Conservation (phyloP, 1,284 basidiomycete species). For the Puccinia sorghi region DNA sequence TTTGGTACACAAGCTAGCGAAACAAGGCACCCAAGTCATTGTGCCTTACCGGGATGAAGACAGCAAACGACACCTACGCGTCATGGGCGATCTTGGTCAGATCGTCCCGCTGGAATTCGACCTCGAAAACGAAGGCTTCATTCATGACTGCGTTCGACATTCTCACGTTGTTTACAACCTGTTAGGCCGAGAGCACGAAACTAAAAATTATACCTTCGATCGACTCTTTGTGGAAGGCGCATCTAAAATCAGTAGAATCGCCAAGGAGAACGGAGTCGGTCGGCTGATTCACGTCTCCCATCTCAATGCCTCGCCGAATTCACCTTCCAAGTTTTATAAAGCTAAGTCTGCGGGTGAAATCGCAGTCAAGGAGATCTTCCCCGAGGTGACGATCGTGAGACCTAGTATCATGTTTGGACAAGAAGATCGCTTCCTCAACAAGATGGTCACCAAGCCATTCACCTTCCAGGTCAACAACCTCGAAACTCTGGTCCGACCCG, state of each 20-base stretch:
- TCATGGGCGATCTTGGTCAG: conserved; percentile 95
- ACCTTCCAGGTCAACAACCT: conserved; percentile 44
- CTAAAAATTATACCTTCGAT: conserved; percentile 81
- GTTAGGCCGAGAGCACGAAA: conserved; percentile 84
- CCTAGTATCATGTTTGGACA: conserved; percentile 84
- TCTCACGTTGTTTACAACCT: conserved; percentile 98
- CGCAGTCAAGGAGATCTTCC: conserved; percentile 80
- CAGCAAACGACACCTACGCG: conserved; percentile 73
- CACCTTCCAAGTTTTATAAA: conserved; percentile 79
- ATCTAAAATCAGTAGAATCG: conserved; percentile 69
- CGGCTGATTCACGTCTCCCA: conserved; percentile 94
- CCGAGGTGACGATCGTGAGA: conserved; percentile 82
- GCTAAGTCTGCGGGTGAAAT: conserved; percentile 90
- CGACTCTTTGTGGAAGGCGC: conserved; percentile 67
- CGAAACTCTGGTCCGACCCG: conserved; percentile 45
- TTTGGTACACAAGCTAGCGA: conserved; percentile 85
- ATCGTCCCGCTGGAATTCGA: conserved; percentile 98
- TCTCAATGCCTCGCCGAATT: conserved; percentile 80
- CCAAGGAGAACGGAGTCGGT: conserved; percentile 74
- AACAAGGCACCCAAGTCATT: conserved; percentile 89
- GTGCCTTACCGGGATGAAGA: conserved; percentile 96
- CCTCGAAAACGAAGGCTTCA: conserved; percentile 79
- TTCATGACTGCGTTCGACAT: conserved; percentile 88
- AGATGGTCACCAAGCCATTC: conserved; percentile 74
- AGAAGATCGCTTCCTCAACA: conserved; percentile 92